Conservation (phyloP, 1,139 yeast species). For the Candida sp. region DNA sequence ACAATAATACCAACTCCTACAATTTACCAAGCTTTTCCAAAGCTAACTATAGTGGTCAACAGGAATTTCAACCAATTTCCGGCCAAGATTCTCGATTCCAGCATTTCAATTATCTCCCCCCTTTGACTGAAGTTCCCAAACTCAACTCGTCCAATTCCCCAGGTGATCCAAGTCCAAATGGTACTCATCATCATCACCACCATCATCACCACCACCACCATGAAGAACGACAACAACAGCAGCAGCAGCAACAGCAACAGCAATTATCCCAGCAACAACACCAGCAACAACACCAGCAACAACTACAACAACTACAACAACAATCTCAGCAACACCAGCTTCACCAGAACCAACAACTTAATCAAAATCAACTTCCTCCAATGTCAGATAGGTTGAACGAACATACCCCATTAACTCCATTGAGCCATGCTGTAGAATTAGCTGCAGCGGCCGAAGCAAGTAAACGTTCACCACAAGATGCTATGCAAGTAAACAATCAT, state of each 20-base stretch:
- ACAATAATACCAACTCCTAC: neutral
- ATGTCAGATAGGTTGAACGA: conserved; percentile 1
- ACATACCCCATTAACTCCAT: conserved; percentile 30
- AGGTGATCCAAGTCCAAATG: conserved; percentile 11
- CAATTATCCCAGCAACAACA: conserved; percentile 7
- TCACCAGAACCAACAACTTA: conserved; percentile 11
- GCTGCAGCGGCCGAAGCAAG: conserved; percentile 35
- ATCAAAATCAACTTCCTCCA: neutral
- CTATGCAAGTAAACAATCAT: conserved; percentile 6
- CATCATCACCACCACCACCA: conserved; percentile 26
- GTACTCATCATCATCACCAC: conserved; percentile 24
- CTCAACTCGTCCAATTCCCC: conserved; percentile 54
- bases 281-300: conserved; percentile 5
- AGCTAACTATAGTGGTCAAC: neutral
- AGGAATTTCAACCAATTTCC: conserved; percentile 46
- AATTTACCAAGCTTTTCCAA: neutral
- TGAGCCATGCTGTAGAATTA: conserved; percentile 43
- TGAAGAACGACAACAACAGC: conserved; percentile 4
- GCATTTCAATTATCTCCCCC: conserved; percentile 72
- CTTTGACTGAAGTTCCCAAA: conserved; percentile 68
- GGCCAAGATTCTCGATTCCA: conserved; percentile 56
- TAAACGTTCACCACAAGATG: conserved; percentile 8
- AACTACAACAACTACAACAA: conserved; percentile 6
- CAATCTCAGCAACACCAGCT: conserved; percentile 4
- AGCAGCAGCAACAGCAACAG: conserved; percentile 3